These are phyloP conservation scores for Cystobasidium tubakii DNA, from an alignment of 768 basidiomycete genomes.

Conservation along the genomic window DNA sequence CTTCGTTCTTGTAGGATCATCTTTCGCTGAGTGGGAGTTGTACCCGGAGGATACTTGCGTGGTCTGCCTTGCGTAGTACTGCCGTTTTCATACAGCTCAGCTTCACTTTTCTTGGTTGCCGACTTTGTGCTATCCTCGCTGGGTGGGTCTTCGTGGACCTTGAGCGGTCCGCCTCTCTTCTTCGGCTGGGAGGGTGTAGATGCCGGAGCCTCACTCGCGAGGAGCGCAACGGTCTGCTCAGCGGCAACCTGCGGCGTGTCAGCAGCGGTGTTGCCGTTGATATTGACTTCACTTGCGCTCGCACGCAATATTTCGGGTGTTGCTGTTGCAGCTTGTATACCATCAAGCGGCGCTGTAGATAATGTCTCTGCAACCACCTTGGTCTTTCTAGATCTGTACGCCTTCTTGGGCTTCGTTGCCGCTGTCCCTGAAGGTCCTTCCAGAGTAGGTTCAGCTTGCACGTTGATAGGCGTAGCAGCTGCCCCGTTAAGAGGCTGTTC, in stretches of 20 bases:
- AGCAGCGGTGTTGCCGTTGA: too few relatives aligned
- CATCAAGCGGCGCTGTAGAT: background rate
- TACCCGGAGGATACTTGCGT: slow-evolving; percentile 47
- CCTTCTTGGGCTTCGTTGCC: background rate
- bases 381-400: background rate
- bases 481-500: too few relatives aligned
- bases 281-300: too few relatives aligned
- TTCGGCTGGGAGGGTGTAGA: background rate
- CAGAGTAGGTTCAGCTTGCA: background rate
- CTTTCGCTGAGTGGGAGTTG: background rate
- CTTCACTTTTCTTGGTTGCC: background rate
- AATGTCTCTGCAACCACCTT: background rate
- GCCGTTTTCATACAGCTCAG: slow-evolving; percentile 48
- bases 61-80: slow-evolving; percentile 45
- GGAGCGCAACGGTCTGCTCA: too few relatives aligned
- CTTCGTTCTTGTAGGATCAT: background rate
- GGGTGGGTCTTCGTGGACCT: background rate
- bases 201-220: background rate
- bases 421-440: too few relatives aligned
- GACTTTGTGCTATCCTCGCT: background rate
- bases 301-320: too few relatives aligned
- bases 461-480: too few relatives aligned
- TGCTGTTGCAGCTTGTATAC: too few relatives aligned
- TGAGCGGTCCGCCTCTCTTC: background rate
- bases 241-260: too few relatives aligned